These are phyloP conservation scores for Lipomyces lipofer DNA, from an alignment of 805 yeast species.

Conservation along the genomic window DNA sequence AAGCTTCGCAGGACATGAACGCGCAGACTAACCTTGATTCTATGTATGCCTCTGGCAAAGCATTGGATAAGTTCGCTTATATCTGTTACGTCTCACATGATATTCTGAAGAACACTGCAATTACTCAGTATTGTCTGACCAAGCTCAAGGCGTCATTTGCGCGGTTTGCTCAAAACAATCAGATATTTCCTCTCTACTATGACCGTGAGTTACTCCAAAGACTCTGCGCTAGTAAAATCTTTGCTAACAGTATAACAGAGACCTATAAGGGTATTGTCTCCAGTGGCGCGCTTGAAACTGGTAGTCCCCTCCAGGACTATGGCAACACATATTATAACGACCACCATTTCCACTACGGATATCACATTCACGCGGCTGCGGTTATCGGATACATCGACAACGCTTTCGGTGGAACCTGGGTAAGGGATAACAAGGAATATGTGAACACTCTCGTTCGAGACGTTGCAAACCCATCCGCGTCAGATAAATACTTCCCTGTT, in stretches of 20 bases:
- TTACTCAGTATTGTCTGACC: constrained; percentile 55
- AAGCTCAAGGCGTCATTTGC: constrained; percentile 67
- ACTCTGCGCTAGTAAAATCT: no score
- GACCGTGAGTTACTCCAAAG: constrained; percentile 65
- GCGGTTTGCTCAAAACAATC: constrained; percentile 68
- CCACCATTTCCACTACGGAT: constrained; percentile 87
- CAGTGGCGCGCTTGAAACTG: constrained; percentile 27
- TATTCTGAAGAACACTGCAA: constrained; percentile 55
- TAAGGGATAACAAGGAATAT: constrained; percentile 51
- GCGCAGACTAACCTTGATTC: constrained; percentile 70
- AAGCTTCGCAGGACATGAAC: constrained; percentile 55
- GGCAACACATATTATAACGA: constrained; percentile 81
- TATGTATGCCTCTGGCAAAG: constrained; percentile 88
- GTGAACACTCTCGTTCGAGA: constrained; percentile 65
- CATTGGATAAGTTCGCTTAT: constrained; percentile 86
- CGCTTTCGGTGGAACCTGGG: constrained; percentile 55
- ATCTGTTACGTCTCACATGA: constrained; percentile 70
- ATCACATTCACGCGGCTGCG: constrained; percentile 81
- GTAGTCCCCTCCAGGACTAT: constrained; percentile 58
- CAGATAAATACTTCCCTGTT: constrained; percentile 61
- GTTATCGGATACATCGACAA: constrained; percentile 66
- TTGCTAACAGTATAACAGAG: neutral
- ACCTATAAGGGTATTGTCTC: constrained; percentile 61
- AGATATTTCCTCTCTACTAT: constrained; percentile 70
- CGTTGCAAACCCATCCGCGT: constrained; percentile 59